Base-by-base conservation (phyloP, 495 filamentous ascomycete species). In the Aspergillus heteromorphus region DNA sequence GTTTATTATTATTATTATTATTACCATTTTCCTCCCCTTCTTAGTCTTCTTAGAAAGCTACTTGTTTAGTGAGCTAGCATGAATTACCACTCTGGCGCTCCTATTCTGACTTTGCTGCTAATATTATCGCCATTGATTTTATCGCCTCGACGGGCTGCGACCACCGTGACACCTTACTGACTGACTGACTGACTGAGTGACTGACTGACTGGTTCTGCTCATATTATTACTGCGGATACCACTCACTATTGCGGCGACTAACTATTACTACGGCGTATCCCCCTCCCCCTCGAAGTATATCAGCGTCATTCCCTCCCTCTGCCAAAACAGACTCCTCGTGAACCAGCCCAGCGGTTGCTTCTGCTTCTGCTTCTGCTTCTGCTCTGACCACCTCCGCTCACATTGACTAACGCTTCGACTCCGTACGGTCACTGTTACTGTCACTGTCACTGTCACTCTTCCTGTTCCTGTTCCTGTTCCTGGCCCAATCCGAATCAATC, bases 331-430 rank as follows among this genome's bases (percentile, higher is more conserved):
- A 49, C 27, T 17, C 13, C 31, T 14, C 8, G 31, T 14, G 31
- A 38, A 38, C 34, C 36, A 55, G 40, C 21, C 31, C 40, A 41
- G 40, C 31, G 23, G 45, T n/a, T 13, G 34, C 10, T 38, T 48
- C 25, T 36, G 19, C 29, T 36, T 29, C 30, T 36, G 8, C 48
- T 49, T 16, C 48, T 36, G 25, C 48, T 40, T 18, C 20, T 4
- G 17, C 11, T 17, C 14, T 13, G 8, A 48, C 51, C 47, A 51
- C 57, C 57, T 43, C 53, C 51, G 19, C 30, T 30, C 11, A 48
- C 20, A 2, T 52, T 49, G 41, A 40, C 55, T 42, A 40, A 57
- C 55, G 41, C 49, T 49, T 42, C 47, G 40, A 40, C 54, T 21
- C 29, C 36, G 29, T 40, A 38, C 34, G 34, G 34, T 9, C n/a